Base-by-base conservation (phyloP, 176 grass and related monocot species). In the Carex myosuroides region DNA sequence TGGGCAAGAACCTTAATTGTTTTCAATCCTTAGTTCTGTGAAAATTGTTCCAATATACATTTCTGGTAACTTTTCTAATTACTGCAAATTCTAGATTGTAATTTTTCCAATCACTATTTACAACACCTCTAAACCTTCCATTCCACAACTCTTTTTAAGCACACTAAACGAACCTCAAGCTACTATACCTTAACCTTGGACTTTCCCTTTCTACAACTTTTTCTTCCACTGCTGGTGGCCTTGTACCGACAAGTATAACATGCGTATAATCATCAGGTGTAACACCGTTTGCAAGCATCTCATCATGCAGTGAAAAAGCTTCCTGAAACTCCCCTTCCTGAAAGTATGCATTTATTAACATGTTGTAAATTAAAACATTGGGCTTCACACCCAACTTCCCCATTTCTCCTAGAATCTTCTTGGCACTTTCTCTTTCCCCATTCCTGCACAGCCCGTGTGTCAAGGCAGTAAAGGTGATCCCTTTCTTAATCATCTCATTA, bases 261-360 rank as follows among this genome's bases (percentile, higher is more conserved):
- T 89, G 74, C 56, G 94, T 94, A 73, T 81, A 81, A 70, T 90
- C 81, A 88, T 94, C 84, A 56, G 94, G 90, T 55, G 84, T n/a
- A 56, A 97, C 71, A 71, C 90, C 90, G 26, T 85, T 91, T 3
- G 88, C 82, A 14, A 94, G 90, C 94, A 97, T 97, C 81, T 97
- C 85, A 92, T 88, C 94, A 83, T 97, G 87, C 84, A 97, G 81
- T 37, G 26, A 84, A 85, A 92, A 97, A 30, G 92, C 94, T 80
- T 92, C 94, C 77, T 92, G 85, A 33, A 97, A 83, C 53, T 92
- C 89, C 53, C 89, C 82, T 70, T 91, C 66, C 60, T 87, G 90
- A 35, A 92, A 65, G 57, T 85, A 86, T 83, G 84, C 88, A 33
- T 91, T 92, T 71, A 97, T 94, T 83, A 97, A 74, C 90, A 92